Evolutionary conservation across 495 filamentous ascomycete species (phyloP).

Genomic region (Trypethelium eluteriae): DNA sequence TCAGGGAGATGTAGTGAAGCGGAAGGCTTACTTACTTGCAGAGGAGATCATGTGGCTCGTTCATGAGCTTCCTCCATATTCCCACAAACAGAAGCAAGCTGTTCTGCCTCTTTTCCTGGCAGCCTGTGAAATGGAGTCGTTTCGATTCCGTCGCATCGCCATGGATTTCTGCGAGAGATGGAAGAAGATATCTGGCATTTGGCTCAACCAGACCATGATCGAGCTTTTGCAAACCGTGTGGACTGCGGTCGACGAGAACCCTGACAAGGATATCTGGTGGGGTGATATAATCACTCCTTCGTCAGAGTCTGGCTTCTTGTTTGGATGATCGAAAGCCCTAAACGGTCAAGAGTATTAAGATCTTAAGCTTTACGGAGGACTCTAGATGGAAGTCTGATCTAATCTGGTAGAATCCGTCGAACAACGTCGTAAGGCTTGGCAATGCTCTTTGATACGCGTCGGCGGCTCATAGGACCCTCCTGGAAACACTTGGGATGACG

Average conservation of each 20-base stretch:
- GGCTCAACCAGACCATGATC: slow-evolving; percentile 10
- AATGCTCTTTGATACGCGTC: not conserved
- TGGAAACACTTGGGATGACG: not conserved
- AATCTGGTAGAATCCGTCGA: not conserved
- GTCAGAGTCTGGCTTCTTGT: not conserved
- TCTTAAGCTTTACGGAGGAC: not conserved
- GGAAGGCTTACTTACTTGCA: not conserved
- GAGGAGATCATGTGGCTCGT: slow-evolving; percentile 11
- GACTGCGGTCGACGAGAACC: slow-evolving; percentile 3
- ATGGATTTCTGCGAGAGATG: slow-evolving; percentile 11
- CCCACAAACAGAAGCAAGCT: slow-evolving; percentile 12
- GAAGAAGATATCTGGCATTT: slow-evolving; percentile 5
- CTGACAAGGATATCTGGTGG: slow-evolving; percentile 8
- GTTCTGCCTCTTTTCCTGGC: slow-evolving; percentile 14
- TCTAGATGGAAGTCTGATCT: slow-evolving; percentile 7
- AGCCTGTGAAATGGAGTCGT: slow-evolving; percentile 12
- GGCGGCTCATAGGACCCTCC: not conserved
- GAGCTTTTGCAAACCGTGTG: slow-evolving; percentile 4
- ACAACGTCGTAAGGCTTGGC: not conserved
- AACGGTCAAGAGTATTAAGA: not conserved
- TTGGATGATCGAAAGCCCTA: not conserved
- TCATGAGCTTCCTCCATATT: slow-evolving; percentile 10
- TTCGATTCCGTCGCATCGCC: slow-evolving; percentile 5
- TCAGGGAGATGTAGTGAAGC: slow-evolving; percentile 6
- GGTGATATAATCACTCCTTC: slow-evolving; percentile 5